Conservation (phyloP, 768 basidiomycete genomes). For the Suillus ampliporus region DNA sequence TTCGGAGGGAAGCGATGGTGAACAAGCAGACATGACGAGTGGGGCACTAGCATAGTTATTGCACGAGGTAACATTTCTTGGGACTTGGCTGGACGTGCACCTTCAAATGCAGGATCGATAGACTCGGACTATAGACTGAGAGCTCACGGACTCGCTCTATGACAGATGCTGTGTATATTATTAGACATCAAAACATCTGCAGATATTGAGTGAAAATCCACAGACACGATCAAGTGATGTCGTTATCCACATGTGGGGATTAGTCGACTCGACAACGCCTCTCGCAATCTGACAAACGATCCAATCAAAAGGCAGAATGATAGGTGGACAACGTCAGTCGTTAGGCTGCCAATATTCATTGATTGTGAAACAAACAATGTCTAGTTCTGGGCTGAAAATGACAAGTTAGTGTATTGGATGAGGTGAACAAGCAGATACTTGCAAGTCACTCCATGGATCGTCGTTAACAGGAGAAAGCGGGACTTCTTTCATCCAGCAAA, state of each 20-base stretch:
- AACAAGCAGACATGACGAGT: no score
- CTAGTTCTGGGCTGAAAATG: constrained; percentile 26
- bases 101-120: no score
- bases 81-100: no score
- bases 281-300: constrained; percentile 24
- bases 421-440: neutral
- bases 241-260: constrained; percentile 26
- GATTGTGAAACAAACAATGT: constrained; percentile 20
- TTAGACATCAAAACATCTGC: no score
- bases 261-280: constrained; percentile 15
- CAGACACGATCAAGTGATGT: constrained; percentile 16
- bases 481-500: constrained; percentile 11
- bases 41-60: no score
- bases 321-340: constrained; percentile 10
- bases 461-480: neutral
- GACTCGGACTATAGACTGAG: no score
- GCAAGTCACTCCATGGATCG: constrained; percentile 23
- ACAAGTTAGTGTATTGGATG: neutral
- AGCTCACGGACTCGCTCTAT: no score
- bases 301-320: constrained; percentile 18
- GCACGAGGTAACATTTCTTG: no score
- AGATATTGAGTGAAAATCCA: no score
- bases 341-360: constrained; percentile 14
- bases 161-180: no score
- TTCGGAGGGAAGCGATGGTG: no score